phyloP scores from a whole-genome alignment of 2,329 filamentous ascomycete species.

The Pyricularia sp. region DNA sequence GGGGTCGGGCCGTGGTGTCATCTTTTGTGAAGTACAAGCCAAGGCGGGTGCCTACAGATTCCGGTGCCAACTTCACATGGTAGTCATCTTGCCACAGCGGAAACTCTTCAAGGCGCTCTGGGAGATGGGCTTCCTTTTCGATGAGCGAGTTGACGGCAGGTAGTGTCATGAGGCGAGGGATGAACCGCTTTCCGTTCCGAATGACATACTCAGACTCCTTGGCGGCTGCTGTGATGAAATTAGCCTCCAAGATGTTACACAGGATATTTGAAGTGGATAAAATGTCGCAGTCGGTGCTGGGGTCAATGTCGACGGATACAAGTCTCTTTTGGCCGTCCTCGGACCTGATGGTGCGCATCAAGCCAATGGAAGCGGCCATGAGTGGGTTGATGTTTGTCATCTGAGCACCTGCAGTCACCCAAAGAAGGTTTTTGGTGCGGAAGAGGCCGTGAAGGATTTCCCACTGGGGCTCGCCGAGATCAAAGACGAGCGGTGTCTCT shows the following conservation, averaged over 20 bases:
- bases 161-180: constrained; percentile 35
- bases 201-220: constrained; percentile 26
- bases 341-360: constrained; percentile 38
- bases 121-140: constrained; percentile 18
- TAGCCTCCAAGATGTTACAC: background rate
- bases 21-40: constrained; percentile 14
- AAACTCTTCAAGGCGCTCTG: constrained; percentile 4
- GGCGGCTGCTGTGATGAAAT: constrained; percentile 8
- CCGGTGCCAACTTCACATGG: constrained; percentile 11
- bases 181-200: constrained; percentile 9
- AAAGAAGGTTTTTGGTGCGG: constrained; percentile 30
- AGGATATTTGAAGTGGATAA: background rate
- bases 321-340: constrained; percentile 35
- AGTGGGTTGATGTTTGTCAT: constrained; percentile 23
- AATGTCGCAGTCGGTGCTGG: background rate
- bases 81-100: background rate
- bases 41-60: constrained; percentile 4
- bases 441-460: constrained; percentile 29
- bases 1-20: constrained; percentile 2
- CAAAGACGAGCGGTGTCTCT: constrained; percentile 22
- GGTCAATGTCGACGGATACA: constrained; percentile 31
- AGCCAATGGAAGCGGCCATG: constrained; percentile 30
- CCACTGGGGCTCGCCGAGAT: constrained; percentile 30
- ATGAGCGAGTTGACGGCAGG: constrained; percentile 32
- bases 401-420: constrained; percentile 35